Conservation (phyloP, 495 filamentous ascomycete species). For the Xylaria nigripes region DNA sequence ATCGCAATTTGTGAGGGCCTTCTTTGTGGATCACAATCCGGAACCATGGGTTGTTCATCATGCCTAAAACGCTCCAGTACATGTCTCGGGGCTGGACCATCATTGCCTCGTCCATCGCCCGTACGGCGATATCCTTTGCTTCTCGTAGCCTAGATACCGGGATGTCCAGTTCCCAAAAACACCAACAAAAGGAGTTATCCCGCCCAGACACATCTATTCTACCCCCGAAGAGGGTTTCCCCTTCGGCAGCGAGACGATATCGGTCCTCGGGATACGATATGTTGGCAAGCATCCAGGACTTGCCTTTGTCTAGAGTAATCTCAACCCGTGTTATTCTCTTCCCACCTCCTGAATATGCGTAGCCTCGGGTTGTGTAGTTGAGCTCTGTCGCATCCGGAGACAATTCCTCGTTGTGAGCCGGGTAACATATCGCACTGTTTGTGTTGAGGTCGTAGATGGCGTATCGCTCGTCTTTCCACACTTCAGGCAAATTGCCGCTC, state of each 20-base stretch:
- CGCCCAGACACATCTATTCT: slow-evolving; percentile 74
- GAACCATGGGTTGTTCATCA: slow-evolving; percentile 99
- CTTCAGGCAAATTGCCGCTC: slow-evolving; percentile 61
- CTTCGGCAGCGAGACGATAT: slow-evolving; percentile 59
- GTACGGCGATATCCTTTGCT: slow-evolving; percentile 68
- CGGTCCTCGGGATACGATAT: slow-evolving; percentile 82
- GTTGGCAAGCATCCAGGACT: slow-evolving; percentile 70
- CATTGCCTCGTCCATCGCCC: slow-evolving; percentile 90
- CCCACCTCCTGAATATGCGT: slow-evolving; percentile 89
- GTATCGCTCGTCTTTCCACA: slow-evolving; percentile 89
- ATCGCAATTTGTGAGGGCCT: slow-evolving; percentile 50
- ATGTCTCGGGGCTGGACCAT: slow-evolving; percentile 84
- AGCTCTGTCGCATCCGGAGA: slow-evolving; percentile 40
- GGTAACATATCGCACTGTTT: slow-evolving; percentile 77
- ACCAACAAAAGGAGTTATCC: slow-evolving; percentile 86
- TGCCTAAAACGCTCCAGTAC: slow-evolving; percentile 94
- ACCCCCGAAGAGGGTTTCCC: slow-evolving; percentile 66
- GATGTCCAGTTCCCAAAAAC: slow-evolving; percentile 80
- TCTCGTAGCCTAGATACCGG: slow-evolving; percentile 51
- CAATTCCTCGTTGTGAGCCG: slow-evolving; percentile 69
- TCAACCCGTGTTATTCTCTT: slow-evolving; percentile 77
- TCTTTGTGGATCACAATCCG: slow-evolving; percentile 72
- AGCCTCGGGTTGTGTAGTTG: slow-evolving; percentile 64
- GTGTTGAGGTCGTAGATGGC: slow-evolving; percentile 91
- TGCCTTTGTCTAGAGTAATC: slow-evolving; percentile 76